These are phyloP conservation scores for Pseudogymnoascus sp. DNA, from an alignment of 2,329 filamentous ascomycete genomes.

Conservation along the genomic window DNA sequence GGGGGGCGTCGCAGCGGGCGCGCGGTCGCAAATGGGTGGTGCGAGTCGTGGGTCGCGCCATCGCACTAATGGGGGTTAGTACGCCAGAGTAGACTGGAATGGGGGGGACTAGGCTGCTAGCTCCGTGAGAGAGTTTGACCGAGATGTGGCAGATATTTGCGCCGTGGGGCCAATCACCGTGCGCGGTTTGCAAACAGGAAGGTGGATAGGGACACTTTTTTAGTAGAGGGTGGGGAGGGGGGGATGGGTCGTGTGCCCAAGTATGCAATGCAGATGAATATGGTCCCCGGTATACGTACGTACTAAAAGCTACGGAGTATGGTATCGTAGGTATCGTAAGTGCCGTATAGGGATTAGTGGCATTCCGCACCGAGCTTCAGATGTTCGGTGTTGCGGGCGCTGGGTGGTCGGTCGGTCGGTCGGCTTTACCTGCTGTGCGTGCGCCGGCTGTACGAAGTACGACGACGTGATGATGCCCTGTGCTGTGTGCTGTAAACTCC, in stretches of 20 bases:
- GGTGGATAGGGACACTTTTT: neutral
- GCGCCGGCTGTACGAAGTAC: neutral
- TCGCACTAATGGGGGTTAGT: neutral
- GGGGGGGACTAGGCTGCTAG: neutral
- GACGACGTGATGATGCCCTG: neutral
- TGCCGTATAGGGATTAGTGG: neutral
- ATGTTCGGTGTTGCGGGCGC: neutral
- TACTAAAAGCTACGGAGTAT: no score
- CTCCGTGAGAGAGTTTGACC: neutral
- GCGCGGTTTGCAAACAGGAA: neutral
- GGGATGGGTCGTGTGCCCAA: neutral
- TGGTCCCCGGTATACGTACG: neutral
- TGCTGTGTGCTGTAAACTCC: no score
- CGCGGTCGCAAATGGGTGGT: neutral
- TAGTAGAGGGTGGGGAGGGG: no score
- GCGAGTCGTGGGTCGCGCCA: neutral
- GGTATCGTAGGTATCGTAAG: neutral
- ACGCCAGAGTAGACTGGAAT: no score
- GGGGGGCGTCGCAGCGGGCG: neutral
- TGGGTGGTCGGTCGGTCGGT: neutral
- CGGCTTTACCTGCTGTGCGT: neutral
- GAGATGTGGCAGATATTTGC: neutral
- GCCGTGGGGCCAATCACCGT: neutral
- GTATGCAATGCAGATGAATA: neutral
- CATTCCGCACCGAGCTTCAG: neutral